phyloP scores from a whole-genome alignment of 2,329 filamentous ascomycete species.

The Epichloe hybrida region DNA sequence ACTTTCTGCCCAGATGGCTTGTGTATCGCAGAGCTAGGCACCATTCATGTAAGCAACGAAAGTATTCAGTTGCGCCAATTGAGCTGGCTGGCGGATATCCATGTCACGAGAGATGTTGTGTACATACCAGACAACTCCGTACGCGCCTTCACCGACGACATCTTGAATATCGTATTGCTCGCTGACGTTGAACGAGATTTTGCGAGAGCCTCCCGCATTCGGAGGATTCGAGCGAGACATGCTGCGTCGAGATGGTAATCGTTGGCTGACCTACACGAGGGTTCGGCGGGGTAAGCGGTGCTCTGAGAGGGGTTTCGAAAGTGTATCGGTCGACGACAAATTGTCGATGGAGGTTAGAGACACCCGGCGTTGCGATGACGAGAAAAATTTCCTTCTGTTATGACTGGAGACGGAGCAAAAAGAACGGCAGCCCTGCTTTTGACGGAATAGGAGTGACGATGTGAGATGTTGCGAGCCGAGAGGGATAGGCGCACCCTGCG shows the following conservation, averaged over 20 bases:
- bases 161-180: conserved; percentile 99
- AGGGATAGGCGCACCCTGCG: conserved; percentile 1
- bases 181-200: conserved; percentile 99
- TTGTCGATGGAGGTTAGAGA: neutral
- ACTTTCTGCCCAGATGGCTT: conserved; percentile 98
- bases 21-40: conserved; percentile 75
- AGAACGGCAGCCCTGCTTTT: neutral
- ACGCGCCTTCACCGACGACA: conserved; percentile 96
- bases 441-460: neutral
- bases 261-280: neutral
- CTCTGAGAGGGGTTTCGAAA: neutral
- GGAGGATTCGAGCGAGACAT: conserved; percentile 46
- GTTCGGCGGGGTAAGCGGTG: conserved; percentile 1
- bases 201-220: conserved; percentile 55
- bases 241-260: conserved; percentile 9
- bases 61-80: neutral
- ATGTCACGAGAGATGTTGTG: neutral
- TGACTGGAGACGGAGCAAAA: neutral
- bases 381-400: neutral
- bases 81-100: neutral
- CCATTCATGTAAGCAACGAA: neutral
- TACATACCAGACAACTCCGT: conserved; percentile 86
- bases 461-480: neutral
- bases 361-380: neutral
- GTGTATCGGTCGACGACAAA: neutral